These are phyloP conservation scores for Firmiana major DNA, from an alignment of 345 rosid genomes.

Conservation along the genomic window DNA sequence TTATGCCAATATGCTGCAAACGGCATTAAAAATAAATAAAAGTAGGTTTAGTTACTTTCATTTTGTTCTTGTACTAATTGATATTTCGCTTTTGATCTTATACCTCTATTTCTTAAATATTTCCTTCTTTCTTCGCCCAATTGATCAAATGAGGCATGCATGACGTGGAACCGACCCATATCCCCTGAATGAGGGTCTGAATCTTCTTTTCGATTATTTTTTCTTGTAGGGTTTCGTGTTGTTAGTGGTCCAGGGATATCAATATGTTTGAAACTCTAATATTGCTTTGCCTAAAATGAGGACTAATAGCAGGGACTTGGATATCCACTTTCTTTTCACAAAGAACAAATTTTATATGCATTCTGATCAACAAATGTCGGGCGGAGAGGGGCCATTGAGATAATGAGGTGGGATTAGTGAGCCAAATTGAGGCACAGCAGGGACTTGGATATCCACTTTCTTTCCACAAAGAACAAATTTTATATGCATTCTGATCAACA, in stretches of 20 bases:
- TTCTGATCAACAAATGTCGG: constrained; percentile 29
- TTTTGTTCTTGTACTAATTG: constrained; percentile 30
- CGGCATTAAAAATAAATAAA: constrained; percentile 24
- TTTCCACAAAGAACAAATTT: constrained; percentile 10
- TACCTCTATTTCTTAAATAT: not conserved
- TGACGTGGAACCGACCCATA: constrained; percentile 45
- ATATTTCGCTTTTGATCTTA: not conserved
- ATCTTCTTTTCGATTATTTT: constrained; percentile 13
- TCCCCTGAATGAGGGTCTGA: constrained; percentile 35
- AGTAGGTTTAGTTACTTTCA: constrained; percentile 31
- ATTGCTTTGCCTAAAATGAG: not conserved
- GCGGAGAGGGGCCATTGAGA: constrained; percentile 30
- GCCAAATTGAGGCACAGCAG: not conserved
- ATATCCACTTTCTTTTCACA: constrained; percentile 1
- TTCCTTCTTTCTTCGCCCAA: not conserved
- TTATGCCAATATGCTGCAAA: constrained; percentile 28
- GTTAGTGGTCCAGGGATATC: constrained; percentile 24
- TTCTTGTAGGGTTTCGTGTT: constrained; percentile 29
- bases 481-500: constrained; percentile 12
- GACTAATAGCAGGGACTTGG: constrained; percentile 11
- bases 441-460: constrained; percentile 6
- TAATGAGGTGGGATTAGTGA: constrained; percentile 12
- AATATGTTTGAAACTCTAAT: constrained; percentile 5
- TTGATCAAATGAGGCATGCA: constrained; percentile 27
- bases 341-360: constrained; percentile 9